Evolutionary conservation across 176 grass and related monocot species (phyloP).

Genomic region (Cymbopogon citratus): DNA sequence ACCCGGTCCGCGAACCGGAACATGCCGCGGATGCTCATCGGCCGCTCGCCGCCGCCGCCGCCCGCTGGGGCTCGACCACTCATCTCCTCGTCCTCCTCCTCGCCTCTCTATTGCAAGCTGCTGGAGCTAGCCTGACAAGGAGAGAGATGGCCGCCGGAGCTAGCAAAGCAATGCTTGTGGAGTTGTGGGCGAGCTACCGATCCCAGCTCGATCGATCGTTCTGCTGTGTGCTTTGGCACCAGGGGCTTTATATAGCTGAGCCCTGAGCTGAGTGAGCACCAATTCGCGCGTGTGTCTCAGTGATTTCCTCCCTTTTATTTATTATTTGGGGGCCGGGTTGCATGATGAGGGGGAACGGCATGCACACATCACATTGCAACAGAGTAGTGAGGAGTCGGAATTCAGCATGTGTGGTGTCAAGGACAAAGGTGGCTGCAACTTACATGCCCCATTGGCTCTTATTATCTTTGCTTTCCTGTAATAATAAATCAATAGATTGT

Average conservation of each 20-base stretch:
- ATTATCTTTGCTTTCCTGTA: not conserved
- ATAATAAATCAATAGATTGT: not conserved
- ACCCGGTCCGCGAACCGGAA: conserved; percentile 71
- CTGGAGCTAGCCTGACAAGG: not conserved
- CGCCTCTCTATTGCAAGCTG: not conserved
- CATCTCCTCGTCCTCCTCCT: not conserved
- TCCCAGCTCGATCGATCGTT: not conserved
- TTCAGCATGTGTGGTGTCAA: conserved; percentile 7
- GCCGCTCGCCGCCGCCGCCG: conserved; percentile 7
- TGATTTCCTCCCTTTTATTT: not conserved
- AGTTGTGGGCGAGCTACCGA: not conserved
- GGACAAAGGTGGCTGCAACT: not conserved
- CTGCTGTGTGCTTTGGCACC: not conserved
- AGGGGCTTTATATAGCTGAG: conserved; percentile 40
- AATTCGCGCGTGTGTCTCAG: not conserved
- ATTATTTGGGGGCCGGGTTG: not conserved
- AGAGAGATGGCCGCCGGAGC: not conserved
- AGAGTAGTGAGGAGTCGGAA: not conserved
- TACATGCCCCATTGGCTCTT: not conserved
- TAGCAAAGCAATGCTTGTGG: not conserved
- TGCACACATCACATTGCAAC: conserved; percentile 6
- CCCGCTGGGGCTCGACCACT: conserved; percentile 6
- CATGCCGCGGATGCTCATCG: conserved; percentile 59
- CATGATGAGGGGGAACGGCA: conserved; percentile 5
- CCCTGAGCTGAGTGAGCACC: not conserved